Evolutionary conservation across 805 yeast genomes (phyloP), one percentile per base, ranked within the genome.

Genomic region (Teunomyces pallodes): DNA sequence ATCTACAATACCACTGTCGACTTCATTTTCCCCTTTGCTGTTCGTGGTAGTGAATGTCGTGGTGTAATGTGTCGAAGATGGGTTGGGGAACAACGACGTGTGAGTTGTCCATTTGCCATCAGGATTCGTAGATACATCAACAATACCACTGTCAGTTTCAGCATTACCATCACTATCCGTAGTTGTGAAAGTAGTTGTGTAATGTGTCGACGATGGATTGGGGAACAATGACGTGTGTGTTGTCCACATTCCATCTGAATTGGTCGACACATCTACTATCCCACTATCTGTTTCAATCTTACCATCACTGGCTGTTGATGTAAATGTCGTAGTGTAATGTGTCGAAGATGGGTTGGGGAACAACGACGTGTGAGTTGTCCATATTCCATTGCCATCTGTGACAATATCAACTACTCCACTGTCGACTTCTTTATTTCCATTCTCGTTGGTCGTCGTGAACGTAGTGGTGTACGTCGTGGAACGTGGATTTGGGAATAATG

Each of bases 361-460:
- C 3, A 30, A 30, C 32, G 32, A 30, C 32, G 32, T 30, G 2
- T 30, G 32, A 1, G 32, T 30, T 12, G 32, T 30, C 32, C 32
- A 30, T 5, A 30, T 30, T 12, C 32, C 32, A 10, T 30, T 30
- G 4, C 32, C 32, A 10, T 30, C 32, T 3, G 32, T 30, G 1
- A 12, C 32, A 30, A 30, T 30, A 30, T 30, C 32, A 30, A 30
- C 32, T 5, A 30, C 32, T 12, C 32, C 32, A 10, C 32, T 30
- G n/a, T 30, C 32, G 9, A 30, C 32, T 12, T 30, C 32, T 1
- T n/a, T 30, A 4, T 30, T n/a, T 9, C 32, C 32, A 30, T 30
- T 30, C 32, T 30, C 9, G 32, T 30, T 30, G 32, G 32, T 30
- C 3, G 57, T 46, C 50, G 46, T 6, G 13, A 54, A 55, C 24